Evolutionary conservation across 1,284 basidiomycete species (phyloP), one percentile per base, ranked within the genome.

Genomic region (Tilletia setariae): DNA sequence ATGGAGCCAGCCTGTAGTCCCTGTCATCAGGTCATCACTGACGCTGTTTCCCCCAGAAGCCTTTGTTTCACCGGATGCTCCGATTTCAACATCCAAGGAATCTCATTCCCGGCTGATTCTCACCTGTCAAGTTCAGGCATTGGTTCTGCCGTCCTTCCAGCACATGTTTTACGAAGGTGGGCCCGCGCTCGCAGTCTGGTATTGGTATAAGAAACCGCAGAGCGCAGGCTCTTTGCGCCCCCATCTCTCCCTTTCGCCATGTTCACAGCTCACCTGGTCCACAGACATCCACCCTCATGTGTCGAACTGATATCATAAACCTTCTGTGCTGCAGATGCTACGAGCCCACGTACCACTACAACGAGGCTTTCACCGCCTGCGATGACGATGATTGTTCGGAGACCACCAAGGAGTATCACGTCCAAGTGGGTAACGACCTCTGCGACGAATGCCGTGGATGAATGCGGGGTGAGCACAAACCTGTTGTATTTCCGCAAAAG

Each of bases 311-410:
- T 19, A 35, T 61, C 32, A 61, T 21, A 9, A 25, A 61, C 32
- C 25, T 61, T 15, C 28, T 61, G 16, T 61, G 56, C 28, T 30
- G 28, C 11, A 25, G 56, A 30, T 61, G 56, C 56, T 35, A 61
- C 56, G 56, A 61, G 56, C 56, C 56, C 11, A 61, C 56, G 2
- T 30, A 19, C 28, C 28, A 61, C 28, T 25, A 61, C 11, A 25
- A 61, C 35, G 28, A 30, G 4, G 15, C 13, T 19, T 40, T 61
- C 28, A 61, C 56, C 32, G 28, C 28, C 56, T 61, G 56, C 32
- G 56, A 35, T 30, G 56, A 35, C 30, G 56, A 61, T 19, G 56
- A 61, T 2, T 61, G 56, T 16, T 11, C 13, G 28, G 28, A 40
- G 19, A 30, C 28, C 4, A 30, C 28, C 4, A 30, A 61, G 56